These are phyloP conservation scores for Phytophthora melonis DNA, from an alignment of 352 stramenopile genomes.

Conservation along the genomic window DNA sequence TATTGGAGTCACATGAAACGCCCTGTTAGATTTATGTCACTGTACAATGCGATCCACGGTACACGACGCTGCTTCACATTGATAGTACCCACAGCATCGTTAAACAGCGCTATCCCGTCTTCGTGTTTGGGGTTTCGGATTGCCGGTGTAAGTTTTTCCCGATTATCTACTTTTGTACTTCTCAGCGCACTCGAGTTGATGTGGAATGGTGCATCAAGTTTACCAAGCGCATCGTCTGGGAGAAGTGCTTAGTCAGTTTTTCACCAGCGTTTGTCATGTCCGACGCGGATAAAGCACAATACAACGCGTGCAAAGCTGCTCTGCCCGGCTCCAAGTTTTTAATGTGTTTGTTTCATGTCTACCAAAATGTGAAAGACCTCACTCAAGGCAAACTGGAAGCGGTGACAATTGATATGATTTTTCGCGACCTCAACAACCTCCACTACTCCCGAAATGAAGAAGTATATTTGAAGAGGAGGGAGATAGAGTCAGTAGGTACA, in stretches of 20 bases:
- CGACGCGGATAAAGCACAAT: conserved; percentile 4
- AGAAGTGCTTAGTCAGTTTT: neutral
- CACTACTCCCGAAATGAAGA: neutral
- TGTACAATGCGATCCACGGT: conserved; percentile 3
- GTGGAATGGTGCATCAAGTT: conserved; percentile 4
- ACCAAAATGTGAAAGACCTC: neutral
- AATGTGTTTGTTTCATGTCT: conserved; percentile 1
- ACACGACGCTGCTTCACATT: conserved; percentile 5
- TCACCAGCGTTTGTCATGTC: neutral
- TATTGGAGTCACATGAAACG: conserved; percentile 1
- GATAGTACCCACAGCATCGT: conserved; percentile 8
- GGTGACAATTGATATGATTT: neutral
- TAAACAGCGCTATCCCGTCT: conserved; percentile 1
- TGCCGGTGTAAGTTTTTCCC: neutral
- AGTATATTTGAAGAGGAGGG: neutral
- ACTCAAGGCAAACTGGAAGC: neutral
- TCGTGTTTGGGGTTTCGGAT: conserved; percentile 7
- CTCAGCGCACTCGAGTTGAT: neutral
- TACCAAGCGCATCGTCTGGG: neutral
- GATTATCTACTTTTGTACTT: neutral
- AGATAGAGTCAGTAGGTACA: too few species aligned
- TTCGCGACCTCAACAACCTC: neutral
- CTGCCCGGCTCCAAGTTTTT: neutral
- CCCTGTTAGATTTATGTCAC: conserved; percentile 3
- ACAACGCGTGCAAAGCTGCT: neutral